phyloP scores from a whole-genome alignment of 2,329 filamentous ascomycete species.

The Rutstroemia sp. region DNA sequence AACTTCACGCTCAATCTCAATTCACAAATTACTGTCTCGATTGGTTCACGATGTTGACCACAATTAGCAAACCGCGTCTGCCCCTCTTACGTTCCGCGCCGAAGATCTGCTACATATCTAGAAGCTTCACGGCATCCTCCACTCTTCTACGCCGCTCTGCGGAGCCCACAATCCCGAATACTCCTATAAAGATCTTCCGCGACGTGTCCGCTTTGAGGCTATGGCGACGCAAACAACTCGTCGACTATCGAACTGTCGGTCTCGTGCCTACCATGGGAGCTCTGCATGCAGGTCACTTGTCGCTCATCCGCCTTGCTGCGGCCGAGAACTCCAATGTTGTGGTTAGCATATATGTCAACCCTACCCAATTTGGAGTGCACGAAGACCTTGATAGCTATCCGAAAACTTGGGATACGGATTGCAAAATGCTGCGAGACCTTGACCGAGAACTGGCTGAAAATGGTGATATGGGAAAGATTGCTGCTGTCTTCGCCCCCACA shows the following conservation, averaged over 20 bases:
- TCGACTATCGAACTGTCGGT: slow-evolving; percentile 65
- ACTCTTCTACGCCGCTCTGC: slow-evolving; percentile 13
- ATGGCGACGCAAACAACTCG: slow-evolving; percentile 59
- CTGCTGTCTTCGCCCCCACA: slow-evolving; percentile 79
- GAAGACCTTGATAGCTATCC: slow-evolving; percentile 90
- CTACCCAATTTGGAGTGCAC: slow-evolving; percentile 84
- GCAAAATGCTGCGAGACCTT: slow-evolving; percentile 56
- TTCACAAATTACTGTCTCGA: not conserved
- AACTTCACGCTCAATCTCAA: not conserved
- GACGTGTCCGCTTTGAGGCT: slow-evolving; percentile 63
- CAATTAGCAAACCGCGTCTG: not conserved
- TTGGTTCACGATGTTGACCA: not conserved
- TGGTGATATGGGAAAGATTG: slow-evolving; percentile 56
- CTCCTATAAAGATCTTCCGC: slow-evolving; percentile 65
- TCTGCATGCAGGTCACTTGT: slow-evolving; percentile 84
- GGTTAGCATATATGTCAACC: slow-evolving; percentile 92
- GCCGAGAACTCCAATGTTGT: slow-evolving; percentile 79
- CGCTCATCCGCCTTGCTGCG: slow-evolving; percentile 77
- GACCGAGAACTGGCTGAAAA: slow-evolving; percentile 66
- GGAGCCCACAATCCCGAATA: slow-evolving; percentile 39
- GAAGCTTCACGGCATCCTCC: slow-evolving; percentile 13
- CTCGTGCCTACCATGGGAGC: slow-evolving; percentile 98
- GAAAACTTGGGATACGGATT: slow-evolving; percentile 77
- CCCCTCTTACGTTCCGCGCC: slow-evolving; percentile 1
- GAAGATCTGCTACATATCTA: slow-evolving; percentile 5